Evolutionary conservation across 306 rosid genomes (phyloP), one percentile per base, ranked within the genome.

Genomic region (Pachyrhizus erosus): DNA sequence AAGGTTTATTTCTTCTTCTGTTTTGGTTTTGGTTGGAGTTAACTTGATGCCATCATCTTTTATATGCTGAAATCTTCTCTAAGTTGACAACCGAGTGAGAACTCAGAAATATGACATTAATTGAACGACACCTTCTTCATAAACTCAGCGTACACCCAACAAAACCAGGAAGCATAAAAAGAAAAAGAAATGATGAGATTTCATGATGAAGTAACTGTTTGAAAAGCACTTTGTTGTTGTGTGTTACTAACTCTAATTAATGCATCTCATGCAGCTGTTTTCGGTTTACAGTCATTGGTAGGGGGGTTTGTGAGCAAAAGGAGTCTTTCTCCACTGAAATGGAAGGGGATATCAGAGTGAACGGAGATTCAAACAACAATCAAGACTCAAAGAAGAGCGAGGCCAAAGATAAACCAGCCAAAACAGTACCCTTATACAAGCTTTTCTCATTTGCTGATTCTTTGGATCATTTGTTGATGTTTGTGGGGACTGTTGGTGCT

Each of bases 401-500:
- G 81, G 60, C 48, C 65, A 88, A 80, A 68, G 79, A 85, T 34
- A 86, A 84, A 73, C 61, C 60, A 52, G 39, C 31, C 58, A 86
- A 84, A 1, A 69, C 89, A 67, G 91, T 94, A 51, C 91, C 97
- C 20, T 86, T 83, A 9, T 81, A 89, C 92, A 94, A 87, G 89
- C 97, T 93, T 67, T 94, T 92, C 91, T 83, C 97, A 39, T 92
- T 93, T 73, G 97, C 97, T 10, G 97, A 95, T 78, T 74, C 88
- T 27, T 23, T 84, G 40, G 98, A 95, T 81, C 74, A 57, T 81
- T 37, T 89, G 14, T 72, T 91, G 87, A 93, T 95, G 95, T 43
- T 85, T 77, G 69, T 73, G 71, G 98, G 98, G 70, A 77, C 92
- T 52, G 65, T 95, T 0, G 87, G 90, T 45, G 94, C 97, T 26